These are phyloP conservation scores for Cladosporium oxysporum DNA, from an alignment of 2,329 filamentous ascomycete genomes.

Conservation along the genomic window DNA sequence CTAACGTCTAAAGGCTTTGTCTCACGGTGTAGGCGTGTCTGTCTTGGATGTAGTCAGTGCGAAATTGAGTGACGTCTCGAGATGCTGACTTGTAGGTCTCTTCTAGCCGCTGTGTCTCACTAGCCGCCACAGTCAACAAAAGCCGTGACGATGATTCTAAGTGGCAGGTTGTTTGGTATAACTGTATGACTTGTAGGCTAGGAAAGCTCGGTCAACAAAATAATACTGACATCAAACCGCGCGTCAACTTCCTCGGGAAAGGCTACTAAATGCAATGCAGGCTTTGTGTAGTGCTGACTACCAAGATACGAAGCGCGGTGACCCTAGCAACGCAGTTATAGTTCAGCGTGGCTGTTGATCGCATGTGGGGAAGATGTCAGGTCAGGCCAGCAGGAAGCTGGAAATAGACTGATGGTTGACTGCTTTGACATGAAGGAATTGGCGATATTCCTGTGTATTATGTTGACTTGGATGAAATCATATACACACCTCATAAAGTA, in stretches of 20 bases:
- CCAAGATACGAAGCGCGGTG: constrained; percentile 4
- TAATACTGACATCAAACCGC: neutral
- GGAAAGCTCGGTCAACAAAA: neutral
- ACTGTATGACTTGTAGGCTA: neutral
- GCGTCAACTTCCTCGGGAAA: neutral
- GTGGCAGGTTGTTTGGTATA: neutral
- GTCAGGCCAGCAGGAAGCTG: neutral
- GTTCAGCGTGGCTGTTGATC: neutral
- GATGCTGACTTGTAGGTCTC: neutral
- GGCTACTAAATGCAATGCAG: constrained; percentile 5
- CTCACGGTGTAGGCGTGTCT: neutral
- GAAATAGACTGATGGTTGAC: neutral
- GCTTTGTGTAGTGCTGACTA: constrained; percentile 11
- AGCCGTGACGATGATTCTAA: neutral
- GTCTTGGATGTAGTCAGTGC: neutral
- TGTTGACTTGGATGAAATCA: neutral
- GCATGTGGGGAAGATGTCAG: neutral
- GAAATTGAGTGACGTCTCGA: neutral
- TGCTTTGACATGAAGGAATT: neutral
- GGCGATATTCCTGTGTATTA: neutral
- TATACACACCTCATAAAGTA: neutral
- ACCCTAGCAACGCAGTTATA: constrained; percentile 3
- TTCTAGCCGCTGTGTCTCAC: constrained; percentile 1
- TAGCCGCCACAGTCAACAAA: neutral
- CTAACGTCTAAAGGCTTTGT: neutral